Conservation (phyloP, 116 monocot genomes). For the Posidonia oceanica region DNA sequence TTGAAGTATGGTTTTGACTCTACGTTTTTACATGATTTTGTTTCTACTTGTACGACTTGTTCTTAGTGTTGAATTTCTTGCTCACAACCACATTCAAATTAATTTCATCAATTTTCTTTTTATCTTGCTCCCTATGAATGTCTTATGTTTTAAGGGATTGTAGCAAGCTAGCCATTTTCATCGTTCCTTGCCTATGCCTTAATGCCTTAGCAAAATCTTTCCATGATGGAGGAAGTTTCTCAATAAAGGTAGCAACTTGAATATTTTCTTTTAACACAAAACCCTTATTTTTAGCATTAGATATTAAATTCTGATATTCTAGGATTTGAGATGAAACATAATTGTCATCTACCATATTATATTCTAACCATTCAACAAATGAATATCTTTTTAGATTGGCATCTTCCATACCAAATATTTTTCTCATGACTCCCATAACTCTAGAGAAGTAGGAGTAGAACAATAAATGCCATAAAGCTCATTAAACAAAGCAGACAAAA, state of each 20-base stretch:
- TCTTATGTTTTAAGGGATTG: conserved; percentile 4
- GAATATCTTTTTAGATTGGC: conserved; percentile 1
- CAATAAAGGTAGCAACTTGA: conserved; percentile 3
- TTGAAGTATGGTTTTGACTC: too few species aligned
- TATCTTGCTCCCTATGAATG: conserved; percentile 5
- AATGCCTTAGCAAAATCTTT: not conserved
- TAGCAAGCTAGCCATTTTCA: not conserved
- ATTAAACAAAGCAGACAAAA: conserved; percentile 2
- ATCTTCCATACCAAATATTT: conserved; percentile 3
- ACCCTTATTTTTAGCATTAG: conserved; percentile 2
- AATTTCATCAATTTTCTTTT: not conserved
- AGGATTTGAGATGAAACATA: not conserved
- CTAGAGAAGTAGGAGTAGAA: not conserved
- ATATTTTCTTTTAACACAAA: conserved; percentile 5
- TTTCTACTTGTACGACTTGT: too few species aligned
- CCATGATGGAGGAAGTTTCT: not conserved
- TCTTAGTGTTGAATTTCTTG: too few species aligned
- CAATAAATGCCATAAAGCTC: conserved; percentile 7
- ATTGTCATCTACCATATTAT: conserved; percentile 6
- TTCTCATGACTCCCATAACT: conserved; percentile 4
- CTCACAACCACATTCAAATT: not conserved
- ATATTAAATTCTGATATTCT: conserved; percentile 8
- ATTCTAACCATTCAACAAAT: conserved; percentile 7
- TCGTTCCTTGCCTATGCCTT: conserved; percentile 1
- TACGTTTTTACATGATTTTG: too few species aligned